These are phyloP conservation scores for Glomus cerebriforme DNA, from an alignment of 192 early-diverging fungal genomes.

Conservation along the genomic window DNA sequence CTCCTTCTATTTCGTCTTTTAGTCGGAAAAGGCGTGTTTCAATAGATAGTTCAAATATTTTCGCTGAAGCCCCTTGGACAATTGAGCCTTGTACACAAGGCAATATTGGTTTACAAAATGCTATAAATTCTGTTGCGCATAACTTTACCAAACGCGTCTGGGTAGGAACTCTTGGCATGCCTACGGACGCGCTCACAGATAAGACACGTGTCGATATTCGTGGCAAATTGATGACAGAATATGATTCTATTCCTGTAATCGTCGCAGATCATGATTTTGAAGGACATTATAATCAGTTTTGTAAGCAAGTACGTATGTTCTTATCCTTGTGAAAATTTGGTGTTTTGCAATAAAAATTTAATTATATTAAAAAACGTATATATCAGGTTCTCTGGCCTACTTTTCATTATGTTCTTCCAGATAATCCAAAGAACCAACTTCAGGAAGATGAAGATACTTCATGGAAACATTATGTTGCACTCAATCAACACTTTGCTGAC, in stretches of 20 bases:
- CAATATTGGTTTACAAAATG: slow-evolving; percentile 96
- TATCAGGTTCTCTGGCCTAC: slow-evolving; percentile 89
- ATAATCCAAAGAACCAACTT: slow-evolving; percentile 79
- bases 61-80: slow-evolving; percentile 54
- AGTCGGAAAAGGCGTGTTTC: slow-evolving; percentile 31
- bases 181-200: slow-evolving; percentile 69
- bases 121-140: slow-evolving; percentile 69
- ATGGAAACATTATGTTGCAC: slow-evolving; percentile 81
- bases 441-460: slow-evolving; percentile 67
- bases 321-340: not conserved
- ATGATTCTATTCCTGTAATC: slow-evolving; percentile 80
- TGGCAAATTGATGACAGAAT: slow-evolving; percentile 58
- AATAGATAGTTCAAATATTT: slow-evolving; percentile 40
- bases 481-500: slow-evolving; percentile 87
- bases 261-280: slow-evolving; percentile 79
- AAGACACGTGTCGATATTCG: slow-evolving; percentile 60
- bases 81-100: slow-evolving; percentile 79
- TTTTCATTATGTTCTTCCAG: slow-evolving; percentile 94
- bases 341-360: not conserved
- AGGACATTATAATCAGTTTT: slow-evolving; percentile 91
- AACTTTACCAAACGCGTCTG: slow-evolving; percentile 64
- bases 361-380: not conserved
- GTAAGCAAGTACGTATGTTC: slow-evolving; percentile 81
- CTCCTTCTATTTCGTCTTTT: not conserved
- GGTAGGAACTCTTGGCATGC: slow-evolving; percentile 78